Percentiles rank a stretch among this genome's conserved stretches.
Evolutionary conservation across 2,329 filamentous ascomycete genomes (phyloP).

Genomic region (Fusarium duplospermum): DNA sequence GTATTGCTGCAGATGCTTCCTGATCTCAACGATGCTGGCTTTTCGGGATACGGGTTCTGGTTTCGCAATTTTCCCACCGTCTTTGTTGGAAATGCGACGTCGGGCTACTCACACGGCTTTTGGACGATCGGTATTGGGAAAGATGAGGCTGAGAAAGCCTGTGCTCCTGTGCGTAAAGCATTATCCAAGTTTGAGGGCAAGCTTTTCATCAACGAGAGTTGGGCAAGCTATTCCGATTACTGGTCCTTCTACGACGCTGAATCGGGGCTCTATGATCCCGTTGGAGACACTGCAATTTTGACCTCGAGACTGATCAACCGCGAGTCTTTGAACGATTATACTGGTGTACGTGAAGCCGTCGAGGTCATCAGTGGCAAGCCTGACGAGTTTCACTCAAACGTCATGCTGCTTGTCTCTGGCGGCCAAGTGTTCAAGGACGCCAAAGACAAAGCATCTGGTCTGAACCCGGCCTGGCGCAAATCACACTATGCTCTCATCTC

Average conservation of each 20-base stretch:
- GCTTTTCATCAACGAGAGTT: conserved; percentile 27
- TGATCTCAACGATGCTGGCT: conserved; percentile 32
- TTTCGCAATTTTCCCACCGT: conserved; percentile 19
- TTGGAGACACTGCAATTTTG: conserved; percentile 12
- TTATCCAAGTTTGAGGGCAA: conserved; percentile 17
- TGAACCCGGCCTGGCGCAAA: conserved; percentile 19
- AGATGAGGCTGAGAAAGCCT: conserved; percentile 11
- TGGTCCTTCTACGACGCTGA: conserved; percentile 27
- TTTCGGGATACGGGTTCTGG: conserved; percentile 29
- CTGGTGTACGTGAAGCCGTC: conserved; percentile 2
- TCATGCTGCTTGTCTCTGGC: conserved; percentile 22
- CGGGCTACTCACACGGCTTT: conserved; percentile 22
- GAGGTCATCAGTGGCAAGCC: conserved; percentile 29
- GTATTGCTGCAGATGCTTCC: conserved; percentile 11
- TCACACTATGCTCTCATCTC: conserved; percentile 20
- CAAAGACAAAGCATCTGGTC: conserved; percentile 13
- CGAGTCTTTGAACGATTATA: background rate
- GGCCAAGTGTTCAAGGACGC: conserved; percentile 29
- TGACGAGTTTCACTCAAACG: conserved; percentile 11
- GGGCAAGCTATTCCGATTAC: conserved; percentile 24
- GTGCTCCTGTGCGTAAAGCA: conserved; percentile 12
- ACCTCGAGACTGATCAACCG: conserved; percentile 24
- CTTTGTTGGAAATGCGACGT: conserved; percentile 27
- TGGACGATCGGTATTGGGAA: conserved; percentile 11
- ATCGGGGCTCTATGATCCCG: conserved; percentile 15